Evolutionary conservation across 352 stramenopile species (phyloP).

Genomic region (Globisporangium solare): DNA sequence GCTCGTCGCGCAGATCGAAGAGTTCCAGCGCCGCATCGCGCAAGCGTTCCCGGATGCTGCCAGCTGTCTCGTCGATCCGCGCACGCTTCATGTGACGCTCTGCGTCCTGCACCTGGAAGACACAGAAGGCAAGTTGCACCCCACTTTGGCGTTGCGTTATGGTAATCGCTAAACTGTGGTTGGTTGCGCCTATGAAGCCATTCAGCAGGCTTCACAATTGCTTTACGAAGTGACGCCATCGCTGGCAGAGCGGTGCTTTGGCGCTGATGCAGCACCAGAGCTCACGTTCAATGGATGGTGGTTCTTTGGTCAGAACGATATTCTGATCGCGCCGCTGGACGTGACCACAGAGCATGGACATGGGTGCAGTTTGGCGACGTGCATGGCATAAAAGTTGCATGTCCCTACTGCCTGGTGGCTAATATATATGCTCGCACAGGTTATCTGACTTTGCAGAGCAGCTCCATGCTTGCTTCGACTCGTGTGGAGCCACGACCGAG

Average conservation of each 20-base stretch:
- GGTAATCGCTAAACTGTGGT: too few relatives aligned
- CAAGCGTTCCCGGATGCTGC: slow-evolving; percentile 19
- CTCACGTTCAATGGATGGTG: slow-evolving; percentile 26
- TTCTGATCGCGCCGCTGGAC: slow-evolving; percentile 29
- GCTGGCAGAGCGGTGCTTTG: slow-evolving; percentile 14
- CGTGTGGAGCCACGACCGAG: slow-evolving; percentile 26
- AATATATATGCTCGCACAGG: slow-evolving; percentile 5
- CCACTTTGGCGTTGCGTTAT: too few relatives aligned
- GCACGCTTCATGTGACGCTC: slow-evolving; percentile 43
- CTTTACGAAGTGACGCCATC: slow-evolving; percentile 12
- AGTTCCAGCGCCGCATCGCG: slow-evolving; percentile 25
- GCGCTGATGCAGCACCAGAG: slow-evolving; percentile 1
- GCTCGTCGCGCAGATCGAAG: slow-evolving; percentile 17
- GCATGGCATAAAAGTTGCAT: too few relatives aligned
- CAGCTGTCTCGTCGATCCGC: slow-evolving; percentile 30
- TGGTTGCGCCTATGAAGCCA: slow-evolving; percentile 6
- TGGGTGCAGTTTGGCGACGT: slow-evolving; percentile 10
- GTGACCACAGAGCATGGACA: slow-evolving; percentile 11
- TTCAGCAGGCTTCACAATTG: slow-evolving; percentile 21
- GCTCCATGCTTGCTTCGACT: slow-evolving; percentile 21
- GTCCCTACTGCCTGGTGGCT: not conserved
- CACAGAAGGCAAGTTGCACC: slow-evolving; percentile 16
- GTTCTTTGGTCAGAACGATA: slow-evolving; percentile 37
- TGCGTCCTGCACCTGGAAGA: slow-evolving; percentile 31
- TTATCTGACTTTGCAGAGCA: slow-evolving; percentile 22